Conservation (phyloP, 1,284 basidiomycete genomes). For the Hypsizygus ulmarius region DNA sequence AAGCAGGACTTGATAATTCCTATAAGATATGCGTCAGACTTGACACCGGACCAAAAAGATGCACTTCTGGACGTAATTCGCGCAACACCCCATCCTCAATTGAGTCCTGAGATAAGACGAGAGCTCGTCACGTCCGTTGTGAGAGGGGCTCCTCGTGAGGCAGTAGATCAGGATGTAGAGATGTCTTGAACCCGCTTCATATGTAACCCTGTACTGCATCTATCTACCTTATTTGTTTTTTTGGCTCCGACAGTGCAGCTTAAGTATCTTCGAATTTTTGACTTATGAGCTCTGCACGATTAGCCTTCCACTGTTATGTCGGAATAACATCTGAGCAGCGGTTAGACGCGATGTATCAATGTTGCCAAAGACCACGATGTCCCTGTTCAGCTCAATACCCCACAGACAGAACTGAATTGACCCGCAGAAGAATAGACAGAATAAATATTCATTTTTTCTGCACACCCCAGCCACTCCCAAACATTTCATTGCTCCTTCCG, state of each 20-base stretch:
- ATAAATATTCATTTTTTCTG: constrained; percentile 1
- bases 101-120: constrained; percentile 86
- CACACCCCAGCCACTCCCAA: constrained; percentile 35
- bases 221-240: too few relatives aligned
- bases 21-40: constrained; percentile 87
- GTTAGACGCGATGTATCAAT: too few relatives aligned
- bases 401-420: too few relatives aligned
- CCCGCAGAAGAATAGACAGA: neutral
- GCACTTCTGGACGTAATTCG: constrained; percentile 93
- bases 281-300: too few relatives aligned
- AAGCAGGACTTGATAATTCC: constrained; percentile 3
- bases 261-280: too few relatives aligned
- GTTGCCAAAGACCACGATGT: too few relatives aligned
- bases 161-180: constrained; percentile 53
- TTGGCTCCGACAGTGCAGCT: neutral
- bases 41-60: constrained; percentile 97
- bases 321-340: too few relatives aligned
- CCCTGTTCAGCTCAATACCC: too few relatives aligned
- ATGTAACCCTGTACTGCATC: too few relatives aligned
- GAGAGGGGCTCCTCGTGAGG: constrained; percentile 63
- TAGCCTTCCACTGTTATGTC: too few relatives aligned
- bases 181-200: constrained; percentile 42
- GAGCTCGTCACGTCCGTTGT: constrained; percentile 78
- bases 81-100: constrained; percentile 84
- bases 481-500: constrained; percentile 42